These are phyloP conservation scores for Boletus smithii DNA, from an alignment of 1,284 basidiomycete genomes.

Conservation along the genomic window DNA sequence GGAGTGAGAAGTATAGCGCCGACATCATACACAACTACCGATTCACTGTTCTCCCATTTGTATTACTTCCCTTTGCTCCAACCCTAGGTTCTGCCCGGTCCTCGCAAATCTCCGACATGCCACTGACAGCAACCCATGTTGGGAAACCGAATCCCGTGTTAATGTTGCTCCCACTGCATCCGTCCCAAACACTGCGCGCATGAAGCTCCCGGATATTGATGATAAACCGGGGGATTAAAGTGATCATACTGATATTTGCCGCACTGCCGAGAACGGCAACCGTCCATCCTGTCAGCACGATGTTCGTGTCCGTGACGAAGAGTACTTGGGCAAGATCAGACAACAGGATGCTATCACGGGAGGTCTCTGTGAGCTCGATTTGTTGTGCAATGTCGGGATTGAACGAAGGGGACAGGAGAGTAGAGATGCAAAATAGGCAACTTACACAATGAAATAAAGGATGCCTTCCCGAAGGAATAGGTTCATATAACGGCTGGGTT, in stretches of 20 bases:
- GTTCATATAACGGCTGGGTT: neutral
- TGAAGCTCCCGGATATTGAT: constrained; percentile 1
- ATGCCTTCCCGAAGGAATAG: constrained; percentile 7
- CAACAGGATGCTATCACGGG: neutral
- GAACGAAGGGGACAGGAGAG: too few relatives aligned
- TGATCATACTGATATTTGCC: neutral
- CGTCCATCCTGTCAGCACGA: neutral
- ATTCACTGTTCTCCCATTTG: too few relatives aligned
- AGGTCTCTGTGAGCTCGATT: too few relatives aligned
- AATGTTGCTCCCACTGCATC: neutral
- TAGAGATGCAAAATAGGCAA: too few relatives aligned
- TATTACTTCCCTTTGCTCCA: too few relatives aligned
- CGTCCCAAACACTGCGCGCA: neutral
- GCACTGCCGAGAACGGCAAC: neutral
- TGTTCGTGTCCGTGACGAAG: neutral
- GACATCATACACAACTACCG: too few relatives aligned
- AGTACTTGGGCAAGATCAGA: neutral
- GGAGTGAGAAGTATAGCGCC: too few relatives aligned
- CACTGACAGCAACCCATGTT: too few relatives aligned
- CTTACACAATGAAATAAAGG: constrained; percentile 13
- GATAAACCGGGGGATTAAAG: neutral
- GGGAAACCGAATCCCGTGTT: neutral
- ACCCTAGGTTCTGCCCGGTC: too few relatives aligned
- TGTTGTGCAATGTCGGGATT: too few relatives aligned
- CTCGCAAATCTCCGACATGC: too few relatives aligned